phyloP scores from a whole-genome alignment of 768 basidiomycete genomes.

The Filobasidium floriforme region DNA sequence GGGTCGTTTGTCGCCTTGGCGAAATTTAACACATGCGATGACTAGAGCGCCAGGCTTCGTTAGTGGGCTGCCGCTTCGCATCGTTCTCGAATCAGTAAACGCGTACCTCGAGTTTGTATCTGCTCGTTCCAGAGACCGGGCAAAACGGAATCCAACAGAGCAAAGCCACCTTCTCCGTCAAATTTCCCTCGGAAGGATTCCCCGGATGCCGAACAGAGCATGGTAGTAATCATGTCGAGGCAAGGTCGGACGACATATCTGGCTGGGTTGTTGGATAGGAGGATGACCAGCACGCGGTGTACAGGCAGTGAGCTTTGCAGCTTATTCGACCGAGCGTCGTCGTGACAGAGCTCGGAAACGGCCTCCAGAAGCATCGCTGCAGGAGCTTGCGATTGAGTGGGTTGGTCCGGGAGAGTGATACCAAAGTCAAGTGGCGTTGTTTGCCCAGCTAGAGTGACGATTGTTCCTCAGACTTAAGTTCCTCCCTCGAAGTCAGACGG shows the following conservation, averaged over 20 bases:
- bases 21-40: too few relatives aligned
- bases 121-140: constrained; percentile 60
- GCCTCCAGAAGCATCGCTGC: constrained; percentile 54
- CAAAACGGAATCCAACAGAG: constrained; percentile 59
- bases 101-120: neutral
- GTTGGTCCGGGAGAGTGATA: neutral
- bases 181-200: constrained; percentile 75
- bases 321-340: constrained; percentile 55
- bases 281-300: constrained; percentile 67
- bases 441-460: neutral
- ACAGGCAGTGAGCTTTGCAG: constrained; percentile 68
- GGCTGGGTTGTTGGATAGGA: constrained; percentile 66
- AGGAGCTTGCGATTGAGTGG: constrained; percentile 28
- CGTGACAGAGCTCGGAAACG: constrained; percentile 59
- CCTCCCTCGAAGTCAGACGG: neutral
- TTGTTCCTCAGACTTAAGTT: neutral
- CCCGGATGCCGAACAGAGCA: constrained; percentile 51
- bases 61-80: too few relatives aligned
- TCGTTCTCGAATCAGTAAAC: neutral
- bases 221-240: constrained; percentile 32
- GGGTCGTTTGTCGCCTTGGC: too few relatives aligned
- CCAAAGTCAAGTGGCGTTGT: neutral
- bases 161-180: constrained; percentile 79
- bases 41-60: too few relatives aligned
- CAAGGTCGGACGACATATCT: constrained; percentile 40